Evolutionary conservation across 176 grass and related monocot genomes (phyloP).

Genomic region (Carex littledalei): DNA sequence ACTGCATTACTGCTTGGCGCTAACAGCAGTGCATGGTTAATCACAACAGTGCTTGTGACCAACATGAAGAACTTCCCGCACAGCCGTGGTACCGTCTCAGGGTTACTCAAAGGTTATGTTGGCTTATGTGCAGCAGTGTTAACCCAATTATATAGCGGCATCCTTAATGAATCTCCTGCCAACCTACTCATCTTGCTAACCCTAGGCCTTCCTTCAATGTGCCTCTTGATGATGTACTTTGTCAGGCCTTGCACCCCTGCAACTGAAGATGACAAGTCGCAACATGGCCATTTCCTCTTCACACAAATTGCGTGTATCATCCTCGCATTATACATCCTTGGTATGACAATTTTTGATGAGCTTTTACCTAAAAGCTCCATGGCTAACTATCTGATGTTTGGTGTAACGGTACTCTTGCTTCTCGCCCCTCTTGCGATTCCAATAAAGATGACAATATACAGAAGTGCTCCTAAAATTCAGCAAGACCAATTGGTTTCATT

Average conservation of each 20-base stretch:
- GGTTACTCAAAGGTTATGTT: conserved; percentile 58
- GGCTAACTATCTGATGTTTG: conserved; percentile 28
- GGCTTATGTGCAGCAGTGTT: conserved; percentile 56
- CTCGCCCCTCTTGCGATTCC: conserved; percentile 56
- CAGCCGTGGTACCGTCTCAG: conserved; percentile 55
- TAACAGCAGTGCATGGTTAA: conserved; percentile 58
- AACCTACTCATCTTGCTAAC: conserved; percentile 43
- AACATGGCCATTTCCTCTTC: conserved; percentile 52
- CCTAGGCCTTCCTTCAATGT: conserved; percentile 40
- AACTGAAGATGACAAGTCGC: conserved; percentile 25
- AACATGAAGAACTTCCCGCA: conserved; percentile 77
- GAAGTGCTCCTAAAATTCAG: background rate
- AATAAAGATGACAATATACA: conserved; percentile 58
- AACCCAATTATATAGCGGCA: conserved; percentile 43
- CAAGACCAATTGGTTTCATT: background rate
- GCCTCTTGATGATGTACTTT: conserved; percentile 51
- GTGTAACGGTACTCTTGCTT: conserved; percentile 43
- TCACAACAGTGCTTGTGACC: conserved; percentile 56
- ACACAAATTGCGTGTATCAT: conserved; percentile 39
- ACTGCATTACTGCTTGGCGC: conserved; percentile 43
- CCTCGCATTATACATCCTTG: conserved; percentile 47
- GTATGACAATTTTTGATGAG: conserved; percentile 35
- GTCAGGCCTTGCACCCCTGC: conserved; percentile 49
- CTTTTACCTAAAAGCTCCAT: conserved; percentile 5
- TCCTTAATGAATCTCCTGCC: conserved; percentile 43